A percentile compares a stretch with the other conserved stretches of the same genome.
Conservation (phyloP, 2,329 filamentous ascomycete species). For the Arthroderma uncinatum region DNA sequence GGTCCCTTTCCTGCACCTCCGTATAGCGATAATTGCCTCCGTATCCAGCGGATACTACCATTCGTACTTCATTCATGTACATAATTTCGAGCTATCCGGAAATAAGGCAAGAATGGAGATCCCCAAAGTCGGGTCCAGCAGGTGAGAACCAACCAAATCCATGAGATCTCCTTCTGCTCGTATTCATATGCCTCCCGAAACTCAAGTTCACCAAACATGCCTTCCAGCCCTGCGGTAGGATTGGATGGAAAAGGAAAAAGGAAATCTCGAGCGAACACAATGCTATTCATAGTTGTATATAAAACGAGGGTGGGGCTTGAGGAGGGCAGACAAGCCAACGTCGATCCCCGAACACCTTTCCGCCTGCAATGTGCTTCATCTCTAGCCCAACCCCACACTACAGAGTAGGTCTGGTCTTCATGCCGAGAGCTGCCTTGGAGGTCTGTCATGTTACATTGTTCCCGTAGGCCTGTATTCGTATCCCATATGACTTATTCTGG, state of each 20-base stretch:
- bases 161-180: neutral
- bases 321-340: neutral
- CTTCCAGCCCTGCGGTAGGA: neutral
- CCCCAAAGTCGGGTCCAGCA: neutral
- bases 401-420: neutral
- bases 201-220: neutral
- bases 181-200: neutral
- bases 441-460: no score
- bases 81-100: neutral
- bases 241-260: neutral
- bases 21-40: neutral
- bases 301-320: neutral
- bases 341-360: neutral
- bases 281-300: neutral
- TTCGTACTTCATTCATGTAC: neutral
- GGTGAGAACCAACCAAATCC: neutral
- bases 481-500: neutral
- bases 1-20: neutral
- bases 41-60: neutral
- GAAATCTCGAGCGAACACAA: neutral
- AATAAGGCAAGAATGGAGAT: neutral
- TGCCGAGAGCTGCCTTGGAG: neutral
- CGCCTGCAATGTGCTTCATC: no score
- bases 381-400: neutral
- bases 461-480: neutral